Conservation (phyloP, 768 basidiomycete species). For the Amanita molliuscula region DNA sequence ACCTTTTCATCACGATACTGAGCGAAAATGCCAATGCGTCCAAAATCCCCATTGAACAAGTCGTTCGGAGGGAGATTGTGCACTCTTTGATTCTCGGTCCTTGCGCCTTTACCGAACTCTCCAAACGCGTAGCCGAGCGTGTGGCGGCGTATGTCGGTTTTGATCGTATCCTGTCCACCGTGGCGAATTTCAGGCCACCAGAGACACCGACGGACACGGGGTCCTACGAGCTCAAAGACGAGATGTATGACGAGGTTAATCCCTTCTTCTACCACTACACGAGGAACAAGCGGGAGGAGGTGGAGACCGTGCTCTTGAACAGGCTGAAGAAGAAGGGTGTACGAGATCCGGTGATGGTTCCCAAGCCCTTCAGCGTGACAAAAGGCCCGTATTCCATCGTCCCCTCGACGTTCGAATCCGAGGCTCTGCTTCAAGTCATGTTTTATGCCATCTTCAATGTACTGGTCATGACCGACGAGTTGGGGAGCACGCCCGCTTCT, state of each 20-base stretch:
- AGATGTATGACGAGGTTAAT: conserved; percentile 78
- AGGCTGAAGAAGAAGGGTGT: conserved; percentile 51
- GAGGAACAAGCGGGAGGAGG: conserved; percentile 87
- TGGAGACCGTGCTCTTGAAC: conserved; percentile 62
- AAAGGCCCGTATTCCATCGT: conserved; percentile 64
- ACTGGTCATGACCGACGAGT: conserved; percentile 49
- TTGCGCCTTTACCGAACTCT: conserved; percentile 82
- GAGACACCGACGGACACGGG: conserved; percentile 73
- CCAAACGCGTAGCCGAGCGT: conserved; percentile 85
- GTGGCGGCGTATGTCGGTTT: conserved; percentile 78
- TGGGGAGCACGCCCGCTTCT: conserved; percentile 56
- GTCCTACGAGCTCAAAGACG: conserved; percentile 81
- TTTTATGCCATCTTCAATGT: conserved; percentile 78
- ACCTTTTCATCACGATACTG: conserved; percentile 77
- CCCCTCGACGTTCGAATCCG: conserved; percentile 53
- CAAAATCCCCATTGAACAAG: conserved; percentile 48
- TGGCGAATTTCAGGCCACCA: conserved; percentile 77
- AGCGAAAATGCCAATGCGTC: conserved; percentile 73
- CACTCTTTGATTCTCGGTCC: conserved; percentile 86
- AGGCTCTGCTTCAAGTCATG: conserved; percentile 68
- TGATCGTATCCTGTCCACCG: conserved; percentile 64
- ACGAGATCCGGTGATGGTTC: conserved; percentile 64
- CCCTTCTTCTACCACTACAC: conserved; percentile 96
- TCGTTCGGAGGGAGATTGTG: conserved; percentile 77
- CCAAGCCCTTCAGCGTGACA: conserved; percentile 54